phyloP scores from a whole-genome alignment of 73 alveolate genomes.

The Blepharisma japonicum region DNA sequence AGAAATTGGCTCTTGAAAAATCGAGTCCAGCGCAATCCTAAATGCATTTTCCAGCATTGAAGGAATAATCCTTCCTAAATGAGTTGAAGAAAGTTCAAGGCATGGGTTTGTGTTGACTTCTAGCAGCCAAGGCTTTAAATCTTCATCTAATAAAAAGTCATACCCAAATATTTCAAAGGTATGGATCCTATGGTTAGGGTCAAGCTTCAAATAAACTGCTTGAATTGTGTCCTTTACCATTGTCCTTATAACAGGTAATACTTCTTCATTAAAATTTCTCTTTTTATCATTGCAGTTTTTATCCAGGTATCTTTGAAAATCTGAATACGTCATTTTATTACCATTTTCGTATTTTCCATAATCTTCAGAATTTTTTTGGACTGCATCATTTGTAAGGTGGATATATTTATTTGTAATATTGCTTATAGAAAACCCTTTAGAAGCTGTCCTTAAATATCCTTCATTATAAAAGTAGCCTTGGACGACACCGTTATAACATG shows the following conservation, averaged over 20 bases:
- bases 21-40: constrained; percentile 71
- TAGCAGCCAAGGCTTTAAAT: constrained; percentile 76
- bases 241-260: neutral
- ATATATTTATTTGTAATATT: constrained; percentile 47
- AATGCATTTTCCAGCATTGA: constrained; percentile 91
- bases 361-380: constrained; percentile 62
- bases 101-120: constrained; percentile 93
- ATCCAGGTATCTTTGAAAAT: constrained; percentile 35
- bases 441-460: constrained; percentile 71
- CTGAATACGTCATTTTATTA: constrained; percentile 52
- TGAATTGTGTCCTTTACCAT: constrained; percentile 22
- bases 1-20: constrained; percentile 36
- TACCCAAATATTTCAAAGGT: constrained; percentile 93
- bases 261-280: neutral
- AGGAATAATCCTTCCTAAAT: constrained; percentile 71
- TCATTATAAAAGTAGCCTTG: constrained; percentile 57
- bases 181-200: constrained; percentile 61
- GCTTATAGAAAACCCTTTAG: constrained; percentile 49
- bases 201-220: constrained; percentile 74
- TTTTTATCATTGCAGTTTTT: constrained; percentile 1
- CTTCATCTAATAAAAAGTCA: constrained; percentile 86
- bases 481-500: constrained; percentile 56
- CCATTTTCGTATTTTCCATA: constrained; percentile 72
- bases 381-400: constrained; percentile 78
- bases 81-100: constrained; percentile 80